A percentile compares a stretch with the other conserved stretches of the same genome.
Conservation (phyloP, 2,329 filamentous ascomycete species). For the Ophiostoma piceae region DNA sequence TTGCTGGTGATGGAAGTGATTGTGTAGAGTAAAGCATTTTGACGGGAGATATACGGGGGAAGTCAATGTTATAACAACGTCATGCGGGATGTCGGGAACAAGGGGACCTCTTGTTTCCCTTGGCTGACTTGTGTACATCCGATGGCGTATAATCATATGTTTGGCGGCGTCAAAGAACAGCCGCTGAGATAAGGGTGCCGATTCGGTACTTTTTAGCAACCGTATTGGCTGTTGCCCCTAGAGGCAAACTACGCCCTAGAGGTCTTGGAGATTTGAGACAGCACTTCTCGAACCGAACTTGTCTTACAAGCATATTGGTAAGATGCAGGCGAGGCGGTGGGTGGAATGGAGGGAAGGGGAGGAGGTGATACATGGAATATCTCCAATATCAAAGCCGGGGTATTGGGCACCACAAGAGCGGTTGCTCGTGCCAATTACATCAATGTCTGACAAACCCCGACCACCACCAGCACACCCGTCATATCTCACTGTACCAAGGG, state of each 20-base stretch:
- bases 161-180: neutral
- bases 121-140: neutral
- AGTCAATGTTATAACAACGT: constrained; percentile 1
- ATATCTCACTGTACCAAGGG: constrained; percentile 2
- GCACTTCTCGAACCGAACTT: neutral
- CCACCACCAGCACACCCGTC: constrained; percentile 11
- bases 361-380: neutral
- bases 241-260: neutral
- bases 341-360: neutral
- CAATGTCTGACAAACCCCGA: neutral
- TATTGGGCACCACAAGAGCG: neutral
- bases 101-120: neutral
- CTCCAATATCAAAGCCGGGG: neutral
- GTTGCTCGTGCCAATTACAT: neutral
- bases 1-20: neutral
- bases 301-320: neutral
- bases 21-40: neutral
- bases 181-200: neutral
- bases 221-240: neutral
- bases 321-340: neutral
- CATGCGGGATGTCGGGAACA: neutral
- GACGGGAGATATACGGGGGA: neutral
- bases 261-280: neutral
- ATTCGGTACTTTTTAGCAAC: neutral
- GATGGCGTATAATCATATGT: neutral